These are phyloP conservation scores for Ceratobasidium sp. DNA, from an alignment of 1,284 basidiomycete genomes.

Conservation along the genomic window DNA sequence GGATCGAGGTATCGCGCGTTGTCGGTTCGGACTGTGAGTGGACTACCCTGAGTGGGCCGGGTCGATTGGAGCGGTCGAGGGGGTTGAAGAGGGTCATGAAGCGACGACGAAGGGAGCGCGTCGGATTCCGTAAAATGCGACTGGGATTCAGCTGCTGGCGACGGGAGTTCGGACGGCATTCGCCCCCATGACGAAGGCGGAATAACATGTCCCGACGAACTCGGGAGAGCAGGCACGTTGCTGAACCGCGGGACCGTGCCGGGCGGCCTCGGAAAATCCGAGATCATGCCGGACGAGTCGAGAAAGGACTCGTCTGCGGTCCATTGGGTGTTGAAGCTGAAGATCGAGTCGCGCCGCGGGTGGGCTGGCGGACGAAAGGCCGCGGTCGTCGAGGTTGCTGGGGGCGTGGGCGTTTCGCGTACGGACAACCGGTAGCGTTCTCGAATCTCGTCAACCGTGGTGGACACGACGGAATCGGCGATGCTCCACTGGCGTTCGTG, in stretches of 20 bases:
- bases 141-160: not conserved
- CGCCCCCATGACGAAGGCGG: not conserved
- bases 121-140: not conserved
- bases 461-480: conserved; percentile 23
- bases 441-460: conserved; percentile 14
- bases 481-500: conserved; percentile 27
- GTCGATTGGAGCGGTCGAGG: not conserved
- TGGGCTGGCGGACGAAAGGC: not conserved
- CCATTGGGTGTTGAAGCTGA: conserved; percentile 31
- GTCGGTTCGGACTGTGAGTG: conserved; percentile 2
- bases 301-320: conserved; percentile 29
- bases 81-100: conserved; percentile 4
- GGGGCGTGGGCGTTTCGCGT: not conserved
- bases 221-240: not conserved
- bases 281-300: conserved; percentile 8
- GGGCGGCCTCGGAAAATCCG: conserved; percentile 23
- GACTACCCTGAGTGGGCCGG: not conserved
- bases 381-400: not conserved
- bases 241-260: not conserved
- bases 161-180: not conserved
- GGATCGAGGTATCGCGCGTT: conserved; percentile 2
- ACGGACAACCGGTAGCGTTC: conserved; percentile 20
- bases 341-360: conserved; percentile 26
- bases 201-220: not conserved
- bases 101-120: no score